A percentile compares a stretch with the other conserved stretches of the same genome.
Evolutionary conservation across 2,329 filamentous ascomycete genomes (phyloP).

Genomic region (Scytalidium lignicola): DNA sequence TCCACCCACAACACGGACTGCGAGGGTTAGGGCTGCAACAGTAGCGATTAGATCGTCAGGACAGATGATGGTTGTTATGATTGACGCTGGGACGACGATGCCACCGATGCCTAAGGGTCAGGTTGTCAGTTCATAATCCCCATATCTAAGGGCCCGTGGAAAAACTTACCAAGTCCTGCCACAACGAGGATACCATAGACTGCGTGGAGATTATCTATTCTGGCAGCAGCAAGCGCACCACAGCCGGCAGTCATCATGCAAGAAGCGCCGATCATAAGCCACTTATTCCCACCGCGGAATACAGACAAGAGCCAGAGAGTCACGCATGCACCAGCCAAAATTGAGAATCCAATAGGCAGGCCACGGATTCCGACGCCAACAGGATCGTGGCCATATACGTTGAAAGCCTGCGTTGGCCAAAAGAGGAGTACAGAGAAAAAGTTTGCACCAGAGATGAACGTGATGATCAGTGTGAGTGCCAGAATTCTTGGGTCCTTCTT

Average conservation of each 20-base stretch:
- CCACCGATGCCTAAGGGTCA: conserved; percentile 49
- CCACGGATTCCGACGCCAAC: conserved; percentile 59
- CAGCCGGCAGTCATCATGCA: conserved; percentile 59
- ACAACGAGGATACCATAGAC: conserved; percentile 55
- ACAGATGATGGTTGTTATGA: conserved; percentile 65
- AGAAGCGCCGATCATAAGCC: conserved; percentile 54
- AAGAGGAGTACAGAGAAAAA: conserved; percentile 19
- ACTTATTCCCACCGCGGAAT: conserved; percentile 53
- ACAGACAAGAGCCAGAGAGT: conserved; percentile 52
- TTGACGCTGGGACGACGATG: conserved; percentile 61
- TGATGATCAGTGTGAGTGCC: conserved; percentile 49
- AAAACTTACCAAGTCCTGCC: conserved; percentile 43
- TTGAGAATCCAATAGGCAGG: conserved; percentile 59
- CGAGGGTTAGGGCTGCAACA: conserved; percentile 61
- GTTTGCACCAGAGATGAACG: conserved; percentile 56
- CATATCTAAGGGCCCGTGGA: neutral
- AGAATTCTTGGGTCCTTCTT: conserved; percentile 49
- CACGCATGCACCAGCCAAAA: conserved; percentile 55
- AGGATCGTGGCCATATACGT: conserved; percentile 61
- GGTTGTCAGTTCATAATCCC: neutral
- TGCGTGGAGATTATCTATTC: conserved; percentile 45
- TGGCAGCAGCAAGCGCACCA: conserved; percentile 46
- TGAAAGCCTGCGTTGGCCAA: conserved; percentile 50
- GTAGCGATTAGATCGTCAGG: conserved; percentile 67
- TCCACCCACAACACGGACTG: conserved; percentile 65